Evolutionary conservation across 106 monocot genomes (phyloP).

Genomic region (Dioscorea alata): DNA sequence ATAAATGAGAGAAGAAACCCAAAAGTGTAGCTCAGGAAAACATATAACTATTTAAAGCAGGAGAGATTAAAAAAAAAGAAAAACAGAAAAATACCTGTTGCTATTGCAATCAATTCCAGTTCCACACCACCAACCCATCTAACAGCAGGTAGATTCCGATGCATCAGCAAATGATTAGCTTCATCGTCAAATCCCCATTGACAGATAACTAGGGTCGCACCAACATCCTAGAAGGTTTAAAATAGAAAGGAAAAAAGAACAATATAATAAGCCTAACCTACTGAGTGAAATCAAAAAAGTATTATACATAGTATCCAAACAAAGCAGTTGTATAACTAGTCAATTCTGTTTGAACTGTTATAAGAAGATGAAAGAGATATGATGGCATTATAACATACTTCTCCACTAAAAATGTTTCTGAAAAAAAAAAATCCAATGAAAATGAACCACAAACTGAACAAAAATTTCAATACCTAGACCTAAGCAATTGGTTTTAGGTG

Average conservation of each 20-base stretch:
- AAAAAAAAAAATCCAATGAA: too few species aligned
- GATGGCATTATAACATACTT: too few species aligned
- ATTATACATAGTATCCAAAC: too few species aligned
- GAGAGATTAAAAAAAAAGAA: not conserved
- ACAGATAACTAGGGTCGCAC: conserved; percentile 95
- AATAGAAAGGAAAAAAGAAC: not conserved
- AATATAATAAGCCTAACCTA: not conserved
- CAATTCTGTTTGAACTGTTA: too few species aligned
- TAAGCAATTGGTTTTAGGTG: too few species aligned
- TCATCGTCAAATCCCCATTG: conserved; percentile 99
- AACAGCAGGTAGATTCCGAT: conserved; percentile 95
- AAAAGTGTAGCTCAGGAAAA: not conserved
- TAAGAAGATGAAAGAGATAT: too few species aligned
- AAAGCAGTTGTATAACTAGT: too few species aligned
- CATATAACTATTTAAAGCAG: not conserved
- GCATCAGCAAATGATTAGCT: conserved; percentile 98
- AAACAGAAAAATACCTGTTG: conserved; percentile 53
- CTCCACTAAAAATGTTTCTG: too few species aligned
- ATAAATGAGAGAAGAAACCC: not conserved
- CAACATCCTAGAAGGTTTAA: conserved; percentile 69
- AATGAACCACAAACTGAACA: too few species aligned
- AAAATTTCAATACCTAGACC: too few species aligned
- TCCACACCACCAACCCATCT: conserved; percentile 99
- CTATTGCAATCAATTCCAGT: conserved; percentile 96
- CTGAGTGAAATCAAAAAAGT: not conserved